Percentiles rank a stretch among this genome's conserved stretches.
Evolutionary conservation across 495 filamentous ascomycete species (phyloP).

Genomic region (Tetracladium marchalianum): DNA sequence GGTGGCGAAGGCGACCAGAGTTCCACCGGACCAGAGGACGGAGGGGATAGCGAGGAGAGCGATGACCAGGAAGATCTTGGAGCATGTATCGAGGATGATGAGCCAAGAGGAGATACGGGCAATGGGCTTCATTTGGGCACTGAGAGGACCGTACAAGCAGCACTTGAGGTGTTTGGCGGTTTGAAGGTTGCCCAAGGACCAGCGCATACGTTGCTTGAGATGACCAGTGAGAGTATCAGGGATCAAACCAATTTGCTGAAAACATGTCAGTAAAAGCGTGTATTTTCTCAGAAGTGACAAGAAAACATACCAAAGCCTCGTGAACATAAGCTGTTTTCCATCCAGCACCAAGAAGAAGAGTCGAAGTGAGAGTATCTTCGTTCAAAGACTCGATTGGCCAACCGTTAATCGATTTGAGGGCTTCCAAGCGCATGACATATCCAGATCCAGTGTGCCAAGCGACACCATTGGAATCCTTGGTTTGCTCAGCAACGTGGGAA

Average conservation of each 20-base stretch:
- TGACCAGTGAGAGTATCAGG: constrained; percentile 37
- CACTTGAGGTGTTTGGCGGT: constrained; percentile 17
- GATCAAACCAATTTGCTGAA: constrained; percentile 39
- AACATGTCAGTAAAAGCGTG: no score
- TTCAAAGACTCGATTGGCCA: constrained; percentile 38
- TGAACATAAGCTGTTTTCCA: constrained; percentile 42
- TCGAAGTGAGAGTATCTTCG: constrained; percentile 42
- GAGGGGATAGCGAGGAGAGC: constrained; percentile 37
- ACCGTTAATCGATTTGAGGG: constrained; percentile 39
- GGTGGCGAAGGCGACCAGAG: constrained; percentile 33
- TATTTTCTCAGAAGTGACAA: no score
- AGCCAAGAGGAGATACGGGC: constrained; percentile 12
- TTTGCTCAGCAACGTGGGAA: constrained; percentile 37
- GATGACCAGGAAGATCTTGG: constrained; percentile 31
- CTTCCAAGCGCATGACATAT: constrained; percentile 36
- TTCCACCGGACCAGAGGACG: constrained; percentile 33
- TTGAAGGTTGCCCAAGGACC: constrained; percentile 20
- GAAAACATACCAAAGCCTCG: constrained; percentile 37
- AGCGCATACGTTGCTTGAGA: constrained; percentile 42
- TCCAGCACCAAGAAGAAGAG: constrained; percentile 35
- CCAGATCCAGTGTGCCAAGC: constrained; percentile 47
- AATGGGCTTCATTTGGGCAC: constrained; percentile 13
- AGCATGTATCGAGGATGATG: constrained; percentile 32
- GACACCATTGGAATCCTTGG: constrained; percentile 36
- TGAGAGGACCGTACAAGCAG: constrained; percentile 12